A percentile compares a stretch with the other conserved stretches of the same genome.
These are phyloP conservation scores for Pseudogymnoascus sp. DNA, from an alignment of 2,329 filamentous ascomycete species.

Conservation along the genomic window DNA sequence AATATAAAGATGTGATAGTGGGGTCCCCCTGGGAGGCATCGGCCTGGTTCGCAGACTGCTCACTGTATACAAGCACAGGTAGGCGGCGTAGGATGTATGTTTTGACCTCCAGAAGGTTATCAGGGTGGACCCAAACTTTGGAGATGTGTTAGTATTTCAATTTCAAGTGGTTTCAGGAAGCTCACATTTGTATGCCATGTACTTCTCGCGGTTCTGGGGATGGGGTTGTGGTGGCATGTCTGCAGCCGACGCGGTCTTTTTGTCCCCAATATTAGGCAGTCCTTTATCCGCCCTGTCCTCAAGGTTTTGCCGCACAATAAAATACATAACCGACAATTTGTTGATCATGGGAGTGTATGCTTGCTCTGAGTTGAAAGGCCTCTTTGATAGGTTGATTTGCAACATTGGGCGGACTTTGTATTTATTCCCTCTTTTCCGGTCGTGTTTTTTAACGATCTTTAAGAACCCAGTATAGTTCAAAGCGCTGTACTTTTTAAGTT, in stretches of 20 bases:
- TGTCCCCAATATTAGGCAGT: slow-evolving; percentile 28
- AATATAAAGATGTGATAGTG: slow-evolving; percentile 90
- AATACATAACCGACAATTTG: slow-evolving; percentile 91
- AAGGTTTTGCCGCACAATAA: slow-evolving; percentile 78
- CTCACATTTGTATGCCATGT: slow-evolving; percentile 80
- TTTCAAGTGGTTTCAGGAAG: not conserved
- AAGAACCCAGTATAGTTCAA: slow-evolving; percentile 97
- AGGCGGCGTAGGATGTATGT: slow-evolving; percentile 86
- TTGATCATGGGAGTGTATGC: slow-evolving; percentile 86
- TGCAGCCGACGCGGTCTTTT: slow-evolving; percentile 18
- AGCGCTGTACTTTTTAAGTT: slow-evolving; percentile 89
- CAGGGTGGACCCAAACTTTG: slow-evolving; percentile 84
- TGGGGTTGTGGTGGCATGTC: slow-evolving; percentile 38
- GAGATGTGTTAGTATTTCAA: not conserved
- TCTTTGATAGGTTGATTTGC: slow-evolving; percentile 76
- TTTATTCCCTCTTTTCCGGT: slow-evolving; percentile 76
- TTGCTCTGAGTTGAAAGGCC: slow-evolving; percentile 86
- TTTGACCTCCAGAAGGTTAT: slow-evolving; percentile 95
- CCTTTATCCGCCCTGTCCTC: slow-evolving; percentile 42
- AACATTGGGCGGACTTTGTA: slow-evolving; percentile 90
- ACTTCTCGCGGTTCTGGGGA: slow-evolving; percentile 58
- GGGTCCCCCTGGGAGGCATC: slow-evolving; percentile 73
- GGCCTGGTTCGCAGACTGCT: slow-evolving; percentile 71
- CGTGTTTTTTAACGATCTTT: slow-evolving; percentile 98
- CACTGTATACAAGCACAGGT: slow-evolving; percentile 87